A percentile compares a stretch with the other conserved stretches of the same genome.
Conservation (phyloP, 495 filamentous ascomycete species). For the Xylona heveae region DNA sequence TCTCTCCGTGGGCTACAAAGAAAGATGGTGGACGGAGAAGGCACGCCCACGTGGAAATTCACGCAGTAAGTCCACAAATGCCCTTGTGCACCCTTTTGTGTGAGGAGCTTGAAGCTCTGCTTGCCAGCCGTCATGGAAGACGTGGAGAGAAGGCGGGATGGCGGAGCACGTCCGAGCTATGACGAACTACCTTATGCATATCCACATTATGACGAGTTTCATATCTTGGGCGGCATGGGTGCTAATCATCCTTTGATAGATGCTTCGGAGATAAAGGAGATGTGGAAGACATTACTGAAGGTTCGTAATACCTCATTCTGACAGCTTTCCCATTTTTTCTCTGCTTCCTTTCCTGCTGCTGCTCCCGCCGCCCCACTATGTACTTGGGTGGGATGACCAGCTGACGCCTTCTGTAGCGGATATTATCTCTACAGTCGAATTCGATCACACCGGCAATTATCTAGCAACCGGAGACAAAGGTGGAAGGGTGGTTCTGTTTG, state of each 20-base stretch:
- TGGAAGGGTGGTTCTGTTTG: conserved; percentile 87
- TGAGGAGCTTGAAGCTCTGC: no score
- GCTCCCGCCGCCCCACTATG: not conserved
- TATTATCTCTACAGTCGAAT: conserved; percentile 98
- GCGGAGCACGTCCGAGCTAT: no score
- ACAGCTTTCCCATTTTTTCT: not conserved
- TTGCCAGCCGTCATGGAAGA: no score
- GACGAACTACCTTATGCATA: no score
- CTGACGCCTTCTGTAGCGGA: conserved; percentile 38
- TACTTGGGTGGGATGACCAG: not conserved
- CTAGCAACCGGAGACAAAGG: conserved; percentile 96
- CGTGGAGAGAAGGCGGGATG: no score
- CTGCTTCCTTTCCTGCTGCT: not conserved
- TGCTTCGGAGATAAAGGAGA: conserved; percentile 99
- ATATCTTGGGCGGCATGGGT: no score
- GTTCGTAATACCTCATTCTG: conserved; percentile 24
- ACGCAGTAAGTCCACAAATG: conserved; percentile 65
- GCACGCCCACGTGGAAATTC: conserved; percentile 97
- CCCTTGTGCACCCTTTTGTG: no score
- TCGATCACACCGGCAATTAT: conserved; percentile 97
- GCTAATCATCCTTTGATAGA: conserved; percentile 35
- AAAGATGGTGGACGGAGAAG: conserved; percentile 92
- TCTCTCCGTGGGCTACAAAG: no score
- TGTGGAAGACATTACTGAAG: conserved; percentile 99
- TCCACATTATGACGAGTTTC: no score